Percentiles rank a stretch among this genome's conserved stretches.
These are phyloP conservation scores for Gnomoniopsis smithogilvyi DNA, from an alignment of 2,329 filamentous ascomycete genomes.

Conservation along the genomic window DNA sequence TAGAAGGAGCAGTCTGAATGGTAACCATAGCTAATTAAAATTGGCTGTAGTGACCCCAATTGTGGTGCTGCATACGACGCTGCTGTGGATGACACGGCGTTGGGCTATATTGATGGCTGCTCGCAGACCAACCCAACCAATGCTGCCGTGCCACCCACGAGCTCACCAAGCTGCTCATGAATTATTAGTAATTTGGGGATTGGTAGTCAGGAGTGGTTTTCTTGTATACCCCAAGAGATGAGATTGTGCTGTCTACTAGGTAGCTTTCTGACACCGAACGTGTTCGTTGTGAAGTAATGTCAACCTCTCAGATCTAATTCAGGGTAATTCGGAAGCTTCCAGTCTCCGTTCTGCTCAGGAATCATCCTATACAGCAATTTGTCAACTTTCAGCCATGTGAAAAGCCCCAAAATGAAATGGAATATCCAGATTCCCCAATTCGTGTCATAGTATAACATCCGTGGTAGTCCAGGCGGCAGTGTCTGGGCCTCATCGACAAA, in stretches of 20 bases:
- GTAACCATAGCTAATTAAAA: conserved; percentile 1
- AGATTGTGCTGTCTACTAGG: too few species aligned
- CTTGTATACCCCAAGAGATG: not conserved
- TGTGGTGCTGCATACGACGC: conserved; percentile 41
- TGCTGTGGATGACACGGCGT: conserved; percentile 40
- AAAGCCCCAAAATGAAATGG: not conserved
- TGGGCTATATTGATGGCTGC: conserved; percentile 33
- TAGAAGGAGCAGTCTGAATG: too few species aligned
- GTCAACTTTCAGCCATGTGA: not conserved
- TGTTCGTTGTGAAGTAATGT: not conserved
- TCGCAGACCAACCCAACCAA: conserved; percentile 32
- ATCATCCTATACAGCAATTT: not conserved
- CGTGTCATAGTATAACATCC: not conserved
- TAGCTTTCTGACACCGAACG: not conserved
- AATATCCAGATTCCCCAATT: not conserved
- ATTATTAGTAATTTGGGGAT: not conserved
- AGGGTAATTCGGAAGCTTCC: conserved; percentile 1
- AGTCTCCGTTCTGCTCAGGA: not conserved
- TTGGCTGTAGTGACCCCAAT: conserved; percentile 38
- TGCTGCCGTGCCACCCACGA: conserved; percentile 24
- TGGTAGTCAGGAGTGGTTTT: not conserved
- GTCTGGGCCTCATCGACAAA: conserved; percentile 1
- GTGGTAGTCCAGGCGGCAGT: not conserved
- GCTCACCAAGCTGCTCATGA: conserved; percentile 25
- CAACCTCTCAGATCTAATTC: not conserved